Evolutionary conservation across 139 green algal species (phyloP), one percentile per base, ranked within the genome.

Genomic region (Dunaliella primolecta): DNA sequence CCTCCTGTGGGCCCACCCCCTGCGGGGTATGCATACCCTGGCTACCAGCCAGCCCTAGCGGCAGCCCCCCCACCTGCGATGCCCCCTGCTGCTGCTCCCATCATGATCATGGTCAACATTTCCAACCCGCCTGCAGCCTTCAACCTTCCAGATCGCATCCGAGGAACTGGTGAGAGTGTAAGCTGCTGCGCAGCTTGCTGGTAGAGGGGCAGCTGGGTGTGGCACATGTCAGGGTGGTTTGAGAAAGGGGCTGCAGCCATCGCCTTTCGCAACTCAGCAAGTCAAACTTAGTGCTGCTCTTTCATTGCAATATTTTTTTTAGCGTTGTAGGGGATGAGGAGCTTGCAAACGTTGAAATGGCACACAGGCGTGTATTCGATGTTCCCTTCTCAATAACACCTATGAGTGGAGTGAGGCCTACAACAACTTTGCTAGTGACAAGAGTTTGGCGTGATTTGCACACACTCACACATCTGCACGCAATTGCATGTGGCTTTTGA

Each of bases 81-180:
- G n/a, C 30, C 75, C 2, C 79, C 79, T 25, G 38, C 23, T 3
- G 36, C n/a, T 27, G 29, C 37, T 2, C 29, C 77, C 31, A 64
- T 78, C 80, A 78, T 84, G 55, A 31, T 84, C 30, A 77, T 64
- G 36, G 34, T 84, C 2, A 75, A 75, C 55, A 78, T 84, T 20
- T 23, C 29, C 1, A 37, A 36, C n/a, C 29, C 80, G 32, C 80
- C 55, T 2, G 30, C 20, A 3, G 30, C 30, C 25, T 84, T 84
- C 80, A 84, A 84, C 31, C 31, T 84, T 3, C 80, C 56, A 3
- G 80, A 84, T 27, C 27, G 29, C 15, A 75, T 83, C 37, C n/a
- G 38, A n/a, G 78, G 78, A 21, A 3, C 78, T 75, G 78, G 78
- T 83, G 77, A 3, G 77, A n/a, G 71, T 11, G 25, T 29, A 78